Percentiles rank a stretch among this genome's conserved stretches.
Evolutionary conservation across 2,329 filamentous ascomycete genomes (phyloP).

Genomic region (Ophiostoma quercus): DNA sequence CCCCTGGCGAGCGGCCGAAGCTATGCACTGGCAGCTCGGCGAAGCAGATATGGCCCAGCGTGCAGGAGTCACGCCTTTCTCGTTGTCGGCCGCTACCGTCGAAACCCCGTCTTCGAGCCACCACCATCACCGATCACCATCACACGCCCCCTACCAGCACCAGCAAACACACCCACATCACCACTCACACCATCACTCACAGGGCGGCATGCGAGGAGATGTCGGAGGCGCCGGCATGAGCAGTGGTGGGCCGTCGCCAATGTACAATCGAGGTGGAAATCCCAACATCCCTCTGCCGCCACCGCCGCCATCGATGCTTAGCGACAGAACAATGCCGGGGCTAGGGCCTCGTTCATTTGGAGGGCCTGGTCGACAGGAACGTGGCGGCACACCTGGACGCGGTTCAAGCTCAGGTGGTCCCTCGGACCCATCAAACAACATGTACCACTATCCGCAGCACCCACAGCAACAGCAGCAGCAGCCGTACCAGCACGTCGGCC

Average conservation of each 20-base stretch:
- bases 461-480: constrained; percentile 33
- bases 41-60: constrained; percentile 90
- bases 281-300: constrained; percentile 22
- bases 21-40: constrained; percentile 97
- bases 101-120: constrained; percentile 34
- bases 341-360: constrained; percentile 10
- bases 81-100: constrained; percentile 51
- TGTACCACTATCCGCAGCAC: constrained; percentile 32
- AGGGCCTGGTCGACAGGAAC: constrained; percentile 13
- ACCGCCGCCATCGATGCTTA: constrained; percentile 25
- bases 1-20: constrained; percentile 91
- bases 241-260: constrained; percentile 30
- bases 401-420: constrained; percentile 15
- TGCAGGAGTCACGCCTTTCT: constrained; percentile 83
- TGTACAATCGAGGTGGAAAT: constrained; percentile 38
- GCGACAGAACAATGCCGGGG: constrained; percentile 4
- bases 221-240: constrained; percentile 34
- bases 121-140: constrained; percentile 37
- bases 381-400: constrained; percentile 16
- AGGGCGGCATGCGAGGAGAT: constrained; percentile 37
- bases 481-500: constrained; percentile 32
- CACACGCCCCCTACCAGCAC: constrained; percentile 28
- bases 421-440: constrained; percentile 21
- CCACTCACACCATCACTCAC: constrained; percentile 33
- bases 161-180: constrained; percentile 27